Evolutionary conservation across 139 green algal species (phyloP).

Genomic region (Coelastrella sp.): DNA sequence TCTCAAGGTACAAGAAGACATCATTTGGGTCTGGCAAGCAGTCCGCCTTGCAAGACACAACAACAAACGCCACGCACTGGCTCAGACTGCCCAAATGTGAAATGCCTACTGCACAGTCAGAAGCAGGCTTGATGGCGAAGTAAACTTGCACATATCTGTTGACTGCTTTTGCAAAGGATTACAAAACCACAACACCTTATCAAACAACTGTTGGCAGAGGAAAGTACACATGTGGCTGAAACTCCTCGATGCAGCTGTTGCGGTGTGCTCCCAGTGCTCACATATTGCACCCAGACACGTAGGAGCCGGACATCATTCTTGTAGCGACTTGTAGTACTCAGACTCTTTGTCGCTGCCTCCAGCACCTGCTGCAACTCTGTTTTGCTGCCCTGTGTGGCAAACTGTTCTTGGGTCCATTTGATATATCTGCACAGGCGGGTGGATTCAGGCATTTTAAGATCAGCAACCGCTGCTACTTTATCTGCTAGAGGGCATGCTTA

Average conservation of each 20-base stretch:
- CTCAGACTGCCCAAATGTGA: no score
- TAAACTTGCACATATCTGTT: no score
- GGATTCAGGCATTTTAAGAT: neutral
- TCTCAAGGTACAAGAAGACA: constrained; percentile 86
- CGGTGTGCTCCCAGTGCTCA: constrained; percentile 49
- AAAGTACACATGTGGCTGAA: no score
- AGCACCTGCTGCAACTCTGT: constrained; percentile 85
- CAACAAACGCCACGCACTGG: neutral
- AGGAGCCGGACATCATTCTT: constrained; percentile 88
- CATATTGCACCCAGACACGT: constrained; percentile 95
- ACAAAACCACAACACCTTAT: no score
- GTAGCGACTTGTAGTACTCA: constrained; percentile 76
- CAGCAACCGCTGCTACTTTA: neutral
- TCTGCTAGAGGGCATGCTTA: neutral
- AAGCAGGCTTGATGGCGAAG: no score
- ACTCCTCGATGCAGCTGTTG: neutral
- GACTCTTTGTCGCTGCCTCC: constrained; percentile 83
- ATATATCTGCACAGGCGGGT: constrained; percentile 76
- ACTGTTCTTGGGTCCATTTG: constrained; percentile 89
- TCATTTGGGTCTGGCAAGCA: constrained; percentile 86
- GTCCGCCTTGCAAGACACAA: constrained; percentile 73
- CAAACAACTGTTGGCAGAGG: no score
- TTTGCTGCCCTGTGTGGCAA: constrained; percentile 73
- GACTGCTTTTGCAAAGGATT: no score
- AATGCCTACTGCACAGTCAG: no score